phyloP scores from a whole-genome alignment of 2,329 filamentous ascomycete species.

The Trichoderma sp. region DNA sequence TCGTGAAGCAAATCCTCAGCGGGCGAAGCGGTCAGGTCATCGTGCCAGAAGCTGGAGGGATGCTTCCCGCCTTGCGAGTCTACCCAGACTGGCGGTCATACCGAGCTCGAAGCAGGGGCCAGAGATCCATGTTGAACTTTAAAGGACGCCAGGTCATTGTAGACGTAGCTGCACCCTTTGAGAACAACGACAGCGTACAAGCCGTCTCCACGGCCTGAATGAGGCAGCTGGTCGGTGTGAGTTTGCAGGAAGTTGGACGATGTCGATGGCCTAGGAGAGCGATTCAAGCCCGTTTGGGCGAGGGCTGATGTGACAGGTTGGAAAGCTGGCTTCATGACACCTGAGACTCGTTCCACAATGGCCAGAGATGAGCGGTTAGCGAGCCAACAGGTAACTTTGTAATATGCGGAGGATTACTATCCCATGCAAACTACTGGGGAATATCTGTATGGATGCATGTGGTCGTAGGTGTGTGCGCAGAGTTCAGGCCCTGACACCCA shows the following conservation, averaged over 20 bases:
- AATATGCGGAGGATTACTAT: slow-evolving; percentile 8
- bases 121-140: slow-evolving; percentile 49
- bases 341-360: slow-evolving; percentile 27
- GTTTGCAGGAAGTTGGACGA: neutral
- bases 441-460: neutral
- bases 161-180: slow-evolving; percentile 48
- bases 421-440: slow-evolving; percentile 11
- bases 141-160: slow-evolving; percentile 52
- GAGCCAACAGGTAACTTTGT: neutral
- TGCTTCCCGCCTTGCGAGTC: slow-evolving; percentile 50
- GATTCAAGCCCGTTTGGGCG: slow-evolving; percentile 6
- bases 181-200: slow-evolving; percentile 28
- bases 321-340: slow-evolving; percentile 4
- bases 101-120: slow-evolving; percentile 48
- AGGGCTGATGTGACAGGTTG: slow-evolving; percentile 5
- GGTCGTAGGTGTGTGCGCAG: neutral
- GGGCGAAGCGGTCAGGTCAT: slow-evolving; percentile 53
- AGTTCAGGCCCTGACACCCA: slow-evolving; percentile 9
- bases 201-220: slow-evolving; percentile 9
- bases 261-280: neutral
- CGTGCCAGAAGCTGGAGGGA: slow-evolving; percentile 46
- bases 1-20: slow-evolving; percentile 53
- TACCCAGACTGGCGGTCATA: slow-evolving; percentile 67
- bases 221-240: slow-evolving; percentile 14
- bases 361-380: slow-evolving; percentile 13